Percentiles rank a stretch among this genome's conserved stretches.
Conservation (phyloP, 129 eudicot genomes). For the Sambucus nigra region DNA sequence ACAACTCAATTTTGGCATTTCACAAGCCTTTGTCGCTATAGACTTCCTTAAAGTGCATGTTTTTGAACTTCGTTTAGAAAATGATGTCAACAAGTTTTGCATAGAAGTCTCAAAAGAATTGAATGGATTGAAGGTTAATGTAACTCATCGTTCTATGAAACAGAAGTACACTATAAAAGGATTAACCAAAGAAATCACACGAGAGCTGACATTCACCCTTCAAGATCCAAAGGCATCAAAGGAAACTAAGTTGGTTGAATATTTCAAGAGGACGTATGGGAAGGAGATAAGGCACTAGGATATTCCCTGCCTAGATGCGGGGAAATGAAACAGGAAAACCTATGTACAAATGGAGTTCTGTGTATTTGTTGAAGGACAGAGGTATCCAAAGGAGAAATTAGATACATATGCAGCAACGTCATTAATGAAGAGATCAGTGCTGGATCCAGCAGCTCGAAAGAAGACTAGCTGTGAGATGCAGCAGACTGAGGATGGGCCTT, state of each 20-base stretch:
- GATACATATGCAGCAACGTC: slow-evolving; percentile 16
- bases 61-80: slow-evolving; percentile 16
- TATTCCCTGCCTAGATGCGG: slow-evolving; percentile 62
- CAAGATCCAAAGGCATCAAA: slow-evolving; percentile 40
- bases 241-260: slow-evolving; percentile 26
- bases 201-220: slow-evolving; percentile 25
- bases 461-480: slow-evolving; percentile 37
- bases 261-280: slow-evolving; percentile 42
- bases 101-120: slow-evolving; percentile 23
- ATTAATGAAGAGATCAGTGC: slow-evolving; percentile 36
- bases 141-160: slow-evolving; percentile 56
- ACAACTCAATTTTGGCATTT: slow-evolving; percentile 47
- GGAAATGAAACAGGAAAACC: slow-evolving; percentile 28
- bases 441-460: slow-evolving; percentile 32
- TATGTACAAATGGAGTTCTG: slow-evolving; percentile 64
- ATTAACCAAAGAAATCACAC: slow-evolving; percentile 26
- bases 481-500: slow-evolving; percentile 43
- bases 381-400: slow-evolving; percentile 48
- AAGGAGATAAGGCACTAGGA: slow-evolving; percentile 18
- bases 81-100: slow-evolving; percentile 14
- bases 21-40: slow-evolving; percentile 55
- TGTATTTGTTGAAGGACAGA: slow-evolving; percentile 49
- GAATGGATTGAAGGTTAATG: slow-evolving; percentile 49
- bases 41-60: slow-evolving; percentile 52
- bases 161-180: slow-evolving; percentile 50